A percentile compares a stretch with the other conserved stretches of the same genome.
Evolutionary conservation across 2,329 filamentous ascomycete species (phyloP).

Genomic region (Penicillium digitatum): DNA sequence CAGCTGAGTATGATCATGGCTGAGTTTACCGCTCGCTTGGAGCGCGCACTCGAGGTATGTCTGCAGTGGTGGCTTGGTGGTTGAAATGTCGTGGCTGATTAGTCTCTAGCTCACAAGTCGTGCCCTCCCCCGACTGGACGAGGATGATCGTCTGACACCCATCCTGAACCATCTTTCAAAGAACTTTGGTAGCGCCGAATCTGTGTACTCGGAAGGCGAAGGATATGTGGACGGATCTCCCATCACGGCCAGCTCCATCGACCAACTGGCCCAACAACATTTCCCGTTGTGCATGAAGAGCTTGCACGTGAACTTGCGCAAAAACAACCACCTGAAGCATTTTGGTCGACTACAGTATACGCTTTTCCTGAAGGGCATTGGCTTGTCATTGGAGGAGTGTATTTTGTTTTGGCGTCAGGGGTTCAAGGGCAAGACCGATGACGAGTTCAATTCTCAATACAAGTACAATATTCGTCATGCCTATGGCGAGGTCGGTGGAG

Average conservation of each 20-base stretch:
- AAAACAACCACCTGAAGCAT: conserved; percentile 89
- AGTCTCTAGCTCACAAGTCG: conserved; percentile 70
- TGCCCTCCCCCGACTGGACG: conserved; percentile 84
- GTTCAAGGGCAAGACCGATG: conserved; percentile 85
- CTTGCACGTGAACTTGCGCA: conserved; percentile 77
- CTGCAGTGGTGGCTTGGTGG: conserved; percentile 6
- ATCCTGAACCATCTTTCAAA: conserved; percentile 82
- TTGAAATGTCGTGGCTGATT: conserved; percentile 17
- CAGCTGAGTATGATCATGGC: conserved; percentile 84
- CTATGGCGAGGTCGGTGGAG: conserved; percentile 93
- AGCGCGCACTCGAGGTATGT: conserved; percentile 74
- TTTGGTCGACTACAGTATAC: conserved; percentile 91
- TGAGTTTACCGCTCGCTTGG: conserved; percentile 76
- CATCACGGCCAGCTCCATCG: conserved; percentile 74
- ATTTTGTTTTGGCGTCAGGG: conserved; percentile 84
- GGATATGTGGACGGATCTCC: conserved; percentile 64
- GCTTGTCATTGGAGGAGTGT: conserved; percentile 84
- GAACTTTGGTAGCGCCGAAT: conserved; percentile 89
- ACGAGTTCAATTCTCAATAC: conserved; percentile 96
- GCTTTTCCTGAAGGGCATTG: conserved; percentile 93
- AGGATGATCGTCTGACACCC: conserved; percentile 83
- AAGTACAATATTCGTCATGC: conserved; percentile 92
- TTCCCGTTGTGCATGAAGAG: conserved; percentile 95
- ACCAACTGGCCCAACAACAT: conserved; percentile 69
- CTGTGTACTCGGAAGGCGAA: conserved; percentile 66